Base-by-base conservation (phyloP, 768 basidiomycete species). In the Artomyces pyxidatus region DNA sequence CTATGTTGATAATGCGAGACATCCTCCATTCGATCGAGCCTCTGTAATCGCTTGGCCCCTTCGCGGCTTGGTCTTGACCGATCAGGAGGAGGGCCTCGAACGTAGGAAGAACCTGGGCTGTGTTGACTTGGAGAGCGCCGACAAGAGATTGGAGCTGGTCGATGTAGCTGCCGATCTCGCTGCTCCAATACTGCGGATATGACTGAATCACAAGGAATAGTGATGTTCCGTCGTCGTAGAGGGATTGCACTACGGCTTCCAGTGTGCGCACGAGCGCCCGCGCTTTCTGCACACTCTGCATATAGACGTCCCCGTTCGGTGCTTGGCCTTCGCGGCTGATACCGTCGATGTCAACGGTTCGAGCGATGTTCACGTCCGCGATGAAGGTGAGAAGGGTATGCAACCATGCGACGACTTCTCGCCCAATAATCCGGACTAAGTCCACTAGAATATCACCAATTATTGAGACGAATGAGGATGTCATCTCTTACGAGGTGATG, bases 321-420 rank as follows among this genome's bases (percentile, higher is more conserved):
- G 70, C 60, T 14, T 56, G 51, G 9, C 67, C 69, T 25, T 78
- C 74, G 51, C 75, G 71, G 23, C 71, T 71, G 52, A 85, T 74
- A 14, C 84, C 85, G 56, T 91, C 87, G 50, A 93, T 78, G 61
- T 93, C 92, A 52, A 94, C 80, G 61, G 83, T 80, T 26, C 80
- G 77, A 17, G 88, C 88, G 46, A 94, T 65, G 62, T 92, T 83
- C 52, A 92, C 74, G 53, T 88, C 81, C 21, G 78, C 75, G 30
- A 83, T 72, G 42, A 77, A 73, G 10, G 67, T 61, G 25, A 91
- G 66, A 49, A 88, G 78, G 3, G 72, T 62, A 2, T 81, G 75
- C 27, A 90, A 64, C 45, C 77, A 71, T 0, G 75, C 69, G 27
- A 87, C 63, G 26, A 79, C 67, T 42, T 70, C 74, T 61, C 72